Conservation (phyloP, 1,284 basidiomycete genomes). For the Moesziomyces sp. region DNA sequence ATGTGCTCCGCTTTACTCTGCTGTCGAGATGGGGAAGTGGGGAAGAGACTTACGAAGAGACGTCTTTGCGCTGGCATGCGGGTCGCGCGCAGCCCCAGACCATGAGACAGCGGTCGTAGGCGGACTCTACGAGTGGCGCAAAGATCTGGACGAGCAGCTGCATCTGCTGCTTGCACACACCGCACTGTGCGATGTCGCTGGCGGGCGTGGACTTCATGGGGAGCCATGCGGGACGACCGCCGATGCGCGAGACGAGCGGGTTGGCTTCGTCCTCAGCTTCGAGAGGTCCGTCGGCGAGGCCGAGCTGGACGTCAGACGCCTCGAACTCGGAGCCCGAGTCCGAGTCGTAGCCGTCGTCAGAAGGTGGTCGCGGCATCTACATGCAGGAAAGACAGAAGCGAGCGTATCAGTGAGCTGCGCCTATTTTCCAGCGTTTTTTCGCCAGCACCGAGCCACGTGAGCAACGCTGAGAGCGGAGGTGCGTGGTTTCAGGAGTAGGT, state of each 20-base stretch:
- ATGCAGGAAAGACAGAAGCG: conserved; percentile 2
- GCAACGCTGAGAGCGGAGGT: neutral
- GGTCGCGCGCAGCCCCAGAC: conserved; percentile 65
- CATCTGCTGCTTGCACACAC: conserved; percentile 59
- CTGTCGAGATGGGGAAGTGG: neutral
- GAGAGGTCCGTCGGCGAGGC: conserved; percentile 61
- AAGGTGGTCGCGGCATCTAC: conserved; percentile 46
- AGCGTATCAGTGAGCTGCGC: conserved; percentile 1
- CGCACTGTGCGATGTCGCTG: conserved; percentile 41
- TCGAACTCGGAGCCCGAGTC: conserved; percentile 55
- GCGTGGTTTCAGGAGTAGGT: conserved; percentile 55
- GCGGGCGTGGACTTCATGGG: conserved; percentile 50
- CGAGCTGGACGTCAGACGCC: conserved; percentile 59
- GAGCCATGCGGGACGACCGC: conserved; percentile 63
- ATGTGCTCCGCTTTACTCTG: no score
- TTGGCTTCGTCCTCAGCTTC: conserved; percentile 61
- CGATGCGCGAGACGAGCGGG: conserved; percentile 66
- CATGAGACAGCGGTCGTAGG: conserved; percentile 62
- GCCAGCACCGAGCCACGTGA: no score
- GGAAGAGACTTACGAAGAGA: conserved; percentile 53
- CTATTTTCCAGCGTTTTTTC: neutral
- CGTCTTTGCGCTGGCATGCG: conserved; percentile 56
- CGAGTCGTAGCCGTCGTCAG: conserved; percentile 59
- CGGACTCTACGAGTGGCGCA: conserved; percentile 63
- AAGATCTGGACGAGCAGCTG: conserved; percentile 67